Evolutionary conservation across 768 basidiomycete genomes (phyloP).

Genomic region (Naganishia friedmannii): DNA sequence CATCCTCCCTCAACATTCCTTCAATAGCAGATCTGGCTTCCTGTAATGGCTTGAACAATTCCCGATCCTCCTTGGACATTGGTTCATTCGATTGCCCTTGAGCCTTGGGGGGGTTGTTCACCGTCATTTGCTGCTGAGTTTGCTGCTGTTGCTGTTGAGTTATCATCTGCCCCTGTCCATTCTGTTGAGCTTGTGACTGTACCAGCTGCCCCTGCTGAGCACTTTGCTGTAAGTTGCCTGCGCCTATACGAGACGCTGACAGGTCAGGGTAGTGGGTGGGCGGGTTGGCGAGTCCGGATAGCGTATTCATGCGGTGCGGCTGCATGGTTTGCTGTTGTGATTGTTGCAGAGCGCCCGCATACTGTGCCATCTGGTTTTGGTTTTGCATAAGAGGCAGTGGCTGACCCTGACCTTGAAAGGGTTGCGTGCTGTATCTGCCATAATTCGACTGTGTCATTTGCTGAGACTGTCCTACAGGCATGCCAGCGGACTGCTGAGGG

Average conservation of each 20-base stretch:
- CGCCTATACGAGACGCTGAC: conserved; percentile 1
- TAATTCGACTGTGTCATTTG: conserved; percentile 9
- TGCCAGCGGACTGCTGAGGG: conserved; percentile 5
- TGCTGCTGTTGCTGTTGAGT: conserved; percentile 23
- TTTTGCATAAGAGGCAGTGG: conserved; percentile 2
- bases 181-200: conserved; percentile 4
- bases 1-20: conserved; percentile 23
- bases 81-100: neutral
- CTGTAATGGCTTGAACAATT: conserved; percentile 16
- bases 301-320: conserved; percentile 22
- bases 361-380: conserved; percentile 7
- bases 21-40: conserved; percentile 13
- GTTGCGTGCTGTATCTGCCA: conserved; percentile 2
- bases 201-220: conserved; percentile 3
- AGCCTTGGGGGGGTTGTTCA: conserved; percentile 1
- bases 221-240: neutral
- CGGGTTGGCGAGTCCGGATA: conserved; percentile 20
- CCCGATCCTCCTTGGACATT: conserved; percentile 18
- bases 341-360: neutral
- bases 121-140: conserved; percentile 16
- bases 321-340: conserved; percentile 1
- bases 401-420: conserved; percentile 3
- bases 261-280: conserved; percentile 4
- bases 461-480: conserved; percentile 15
- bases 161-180: conserved; percentile 4